Evolutionary conservation across 495 filamentous ascomycete species (phyloP).

Genomic region (Acidiella bohemica): DNA sequence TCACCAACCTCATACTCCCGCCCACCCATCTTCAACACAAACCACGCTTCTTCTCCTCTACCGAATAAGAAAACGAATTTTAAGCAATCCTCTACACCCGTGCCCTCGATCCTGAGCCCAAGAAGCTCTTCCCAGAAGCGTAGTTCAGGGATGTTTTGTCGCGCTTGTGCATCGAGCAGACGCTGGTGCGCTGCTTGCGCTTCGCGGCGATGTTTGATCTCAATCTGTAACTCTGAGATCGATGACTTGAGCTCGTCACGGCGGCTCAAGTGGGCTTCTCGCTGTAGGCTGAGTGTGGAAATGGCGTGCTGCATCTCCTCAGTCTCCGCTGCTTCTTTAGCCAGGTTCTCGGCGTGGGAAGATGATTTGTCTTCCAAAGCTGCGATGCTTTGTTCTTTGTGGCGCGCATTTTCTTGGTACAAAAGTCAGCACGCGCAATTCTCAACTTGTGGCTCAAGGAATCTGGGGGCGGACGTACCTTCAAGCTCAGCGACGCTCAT

Average conservation of each 20-base stretch:
- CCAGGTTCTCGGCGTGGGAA: constrained; percentile 63
- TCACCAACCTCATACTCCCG: constrained; percentile 73
- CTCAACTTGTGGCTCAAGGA: background rate
- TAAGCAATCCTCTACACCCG: constrained; percentile 66
- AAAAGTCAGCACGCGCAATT: background rate
- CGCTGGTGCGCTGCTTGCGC: constrained; percentile 49
- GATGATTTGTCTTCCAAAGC: constrained; percentile 63
- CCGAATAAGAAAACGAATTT: constrained; percentile 84
- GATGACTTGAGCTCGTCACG: constrained; percentile 63
- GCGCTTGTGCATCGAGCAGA: constrained; percentile 61
- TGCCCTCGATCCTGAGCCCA: constrained; percentile 64
- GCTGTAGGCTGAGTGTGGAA: constrained; percentile 54
- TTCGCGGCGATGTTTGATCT: constrained; percentile 46
- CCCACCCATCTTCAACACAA: constrained; percentile 69
- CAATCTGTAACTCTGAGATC: constrained; percentile 63
- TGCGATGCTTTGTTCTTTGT: constrained; percentile 77
- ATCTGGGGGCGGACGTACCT: constrained; percentile 38
- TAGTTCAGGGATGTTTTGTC: constrained; percentile 79
- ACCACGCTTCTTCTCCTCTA: constrained; percentile 84
- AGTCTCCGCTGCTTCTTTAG: constrained; percentile 77
- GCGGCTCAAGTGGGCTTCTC: constrained; percentile 57
- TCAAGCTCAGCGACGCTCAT: constrained; percentile 81
- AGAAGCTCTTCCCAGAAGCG: constrained; percentile 91
- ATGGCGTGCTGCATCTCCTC: constrained; percentile 78
- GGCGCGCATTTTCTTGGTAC: constrained; percentile 70